Conservation (phyloP, 148 eudicot species). For the Spergularia marina region DNA sequence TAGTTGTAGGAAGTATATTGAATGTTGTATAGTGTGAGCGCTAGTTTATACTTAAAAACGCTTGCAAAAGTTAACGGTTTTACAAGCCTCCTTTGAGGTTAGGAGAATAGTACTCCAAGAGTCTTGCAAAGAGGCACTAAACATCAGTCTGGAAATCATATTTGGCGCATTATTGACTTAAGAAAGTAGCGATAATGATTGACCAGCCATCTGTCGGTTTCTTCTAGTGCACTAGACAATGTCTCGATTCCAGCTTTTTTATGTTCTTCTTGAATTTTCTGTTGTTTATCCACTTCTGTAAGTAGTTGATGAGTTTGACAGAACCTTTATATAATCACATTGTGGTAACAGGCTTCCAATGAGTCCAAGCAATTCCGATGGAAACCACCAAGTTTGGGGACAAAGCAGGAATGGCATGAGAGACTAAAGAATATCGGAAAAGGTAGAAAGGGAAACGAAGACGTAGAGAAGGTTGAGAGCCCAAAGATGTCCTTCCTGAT, state of each 20-base stretch:
- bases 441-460: slow-evolving; percentile 60
- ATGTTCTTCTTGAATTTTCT: not conserved
- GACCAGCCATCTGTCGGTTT: not conserved
- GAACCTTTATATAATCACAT: not conserved
- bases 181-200: not conserved
- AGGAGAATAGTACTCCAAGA: not conserved
- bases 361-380: slow-evolving; percentile 44
- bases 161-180: slow-evolving; percentile 7
- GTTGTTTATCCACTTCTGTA: not conserved
- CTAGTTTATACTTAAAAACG: not conserved
- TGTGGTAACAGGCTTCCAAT: slow-evolving; percentile 31
- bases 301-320: not conserved
- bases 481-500: slow-evolving; percentile 62
- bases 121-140: not conserved
- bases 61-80: not conserved
- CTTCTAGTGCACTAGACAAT: not conserved
- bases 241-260: not conserved
- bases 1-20: slow-evolving; percentile 3
- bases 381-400: slow-evolving; percentile 56
- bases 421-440: slow-evolving; percentile 63
- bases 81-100: not conserved
- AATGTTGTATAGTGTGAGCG: not conserved
- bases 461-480: slow-evolving; percentile 54
- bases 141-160: not conserved
- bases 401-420: slow-evolving; percentile 82